Conservation (phyloP, 371 early-diverging fungal species). For the Mucor indicus region DNA sequence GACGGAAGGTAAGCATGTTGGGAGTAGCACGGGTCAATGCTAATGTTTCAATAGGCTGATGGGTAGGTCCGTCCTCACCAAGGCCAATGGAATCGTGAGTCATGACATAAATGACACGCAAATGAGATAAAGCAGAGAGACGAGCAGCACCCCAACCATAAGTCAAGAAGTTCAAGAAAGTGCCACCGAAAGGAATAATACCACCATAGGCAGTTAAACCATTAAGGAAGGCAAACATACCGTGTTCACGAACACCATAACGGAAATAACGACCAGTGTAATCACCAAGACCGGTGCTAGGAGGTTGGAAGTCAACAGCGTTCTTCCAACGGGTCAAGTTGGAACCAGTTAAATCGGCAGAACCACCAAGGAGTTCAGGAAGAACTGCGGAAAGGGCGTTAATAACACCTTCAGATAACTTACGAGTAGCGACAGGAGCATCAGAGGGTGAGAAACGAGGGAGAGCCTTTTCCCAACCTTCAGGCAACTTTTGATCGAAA, state of each 20-base stretch:
- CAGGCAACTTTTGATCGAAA: conserved; percentile 67
- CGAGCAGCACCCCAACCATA: conserved; percentile 91
- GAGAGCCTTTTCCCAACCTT: conserved; percentile 66
- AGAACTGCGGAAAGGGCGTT: conserved; percentile 72
- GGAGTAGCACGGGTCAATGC: conserved; percentile 95
- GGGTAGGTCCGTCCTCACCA: conserved; percentile 99
- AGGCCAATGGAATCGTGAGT: conserved; percentile 99
- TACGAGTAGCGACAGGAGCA: conserved; percentile 84
- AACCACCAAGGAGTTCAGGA: conserved; percentile 94
- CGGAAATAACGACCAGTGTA: conserved; percentile 91
- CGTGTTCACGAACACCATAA: conserved; percentile 99
- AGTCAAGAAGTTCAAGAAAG: conserved; percentile 97
- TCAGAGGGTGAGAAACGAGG: conserved; percentile 80
- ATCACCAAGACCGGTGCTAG: conserved; percentile 65
- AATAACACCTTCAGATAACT: conserved; percentile 80
- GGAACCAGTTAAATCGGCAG: conserved; percentile 97
- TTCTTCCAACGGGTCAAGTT: conserved; percentile 94
- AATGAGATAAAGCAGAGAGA: conserved; percentile 84
- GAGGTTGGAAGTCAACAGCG: conserved; percentile 87
- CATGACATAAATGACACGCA: conserved; percentile 94
- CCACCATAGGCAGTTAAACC: conserved; percentile 90
- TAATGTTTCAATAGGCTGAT: conserved; percentile 98
- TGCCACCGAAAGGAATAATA: conserved; percentile 90
- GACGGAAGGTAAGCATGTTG: conserved; percentile 86
- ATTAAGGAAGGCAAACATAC: conserved; percentile 97